Base-by-base conservation (phyloP, 129 eudicot species). In the Escallonia rubra region DNA sequence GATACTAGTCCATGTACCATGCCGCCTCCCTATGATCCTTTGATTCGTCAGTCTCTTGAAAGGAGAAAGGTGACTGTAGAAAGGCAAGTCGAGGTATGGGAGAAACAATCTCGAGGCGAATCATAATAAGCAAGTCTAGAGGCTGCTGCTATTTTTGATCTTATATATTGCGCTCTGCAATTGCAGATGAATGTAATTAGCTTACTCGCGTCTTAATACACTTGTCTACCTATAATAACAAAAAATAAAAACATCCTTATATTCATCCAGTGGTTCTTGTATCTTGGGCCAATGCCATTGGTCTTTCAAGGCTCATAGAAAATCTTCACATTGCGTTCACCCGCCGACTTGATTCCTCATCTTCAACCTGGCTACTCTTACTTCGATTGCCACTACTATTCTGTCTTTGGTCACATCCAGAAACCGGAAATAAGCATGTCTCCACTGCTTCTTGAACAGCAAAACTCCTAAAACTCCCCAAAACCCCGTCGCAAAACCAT, bases 11-110 rank as follows among this genome's bases (percentile, higher is more conserved):
- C 96, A 7, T 89, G 96, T 70, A 65, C 78, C 68, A 75, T 89
- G 93, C 85, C 76, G n/a, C 96, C 96, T 45, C 86, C 96, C 5
- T 89, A 78, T 43, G 83, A 74, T 43, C 83, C 78, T 55, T 65
- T 46, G n/a, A 48, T 78, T 34, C 74, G 82, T 60, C 82, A 45
- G 13, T 70, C 81, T 12, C 58, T 73, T 47, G 12, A 70, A 45
- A 59, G 77, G 34, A 81, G 83, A 46, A 83, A 74, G 78, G 64
- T 55, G 6, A 75, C 68, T 72, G 75, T 90, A 1, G 12, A 75
- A 8, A 72, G 70, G 52, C 87, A 83, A 76, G 90, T 86, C 23
- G 86, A 89, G 69, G 66, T 63, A 14, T 82, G 87, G 96, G 92
- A 89, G 63, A 78, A 73, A 13, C 72, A 73, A 41, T 89, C 78